Base-by-base conservation (phyloP, 106 monocot genomes). In the Amphibolis antarctica region DNA sequence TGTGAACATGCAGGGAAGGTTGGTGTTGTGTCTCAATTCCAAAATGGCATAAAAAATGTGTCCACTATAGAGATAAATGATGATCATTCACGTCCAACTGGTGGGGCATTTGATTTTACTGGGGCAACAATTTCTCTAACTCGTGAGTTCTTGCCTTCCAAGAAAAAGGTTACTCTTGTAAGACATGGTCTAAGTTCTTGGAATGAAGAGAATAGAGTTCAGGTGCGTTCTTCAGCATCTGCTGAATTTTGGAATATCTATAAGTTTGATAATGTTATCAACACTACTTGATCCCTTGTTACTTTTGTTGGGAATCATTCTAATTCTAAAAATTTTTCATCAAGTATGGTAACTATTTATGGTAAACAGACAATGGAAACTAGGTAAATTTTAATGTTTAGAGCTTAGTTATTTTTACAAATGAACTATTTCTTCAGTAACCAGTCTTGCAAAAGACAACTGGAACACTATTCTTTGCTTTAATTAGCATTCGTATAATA, bases 161-260 rank as follows among this genome's bases (percentile, higher is more conserved):
- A 84, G 0, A 88, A 88, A 59, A 88, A 60, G 71, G 76, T 84
- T 30, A 88, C 88, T 72, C 64, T 88, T 31, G 70, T 83, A 5
- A 80, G 83, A 25, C 82, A 81, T 60, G 83, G 80, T 22, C 69
- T 87, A 36, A 88, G 83, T 72, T 62, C 80, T 43, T 82, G 80
- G 82, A 82, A 86, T 63, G 74, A 82, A 23, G 82, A 86, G 69
- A 82, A 62, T 51, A 73, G 82, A 51, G 74, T 86, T n/a, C 85
- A 86, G 81, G 85, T 28, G 29, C 10, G 23, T 10, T 53, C 22
- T 53, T 19, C 10, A 21, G n/a, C 0, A 20, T 53, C 22, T 53
- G 10, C 23, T 53, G 10, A 18, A 6, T 51, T 51, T 51, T 21
- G 17, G 6, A 5, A 21, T n/a, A 10, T 53, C 2, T 36, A n/a